A percentile compares a stretch with the other conserved stretches of the same genome.
These are phyloP conservation scores for Colletotrichum tropicicola DNA, from an alignment of 2,329 filamentous ascomycete genomes.

Conservation along the genomic window DNA sequence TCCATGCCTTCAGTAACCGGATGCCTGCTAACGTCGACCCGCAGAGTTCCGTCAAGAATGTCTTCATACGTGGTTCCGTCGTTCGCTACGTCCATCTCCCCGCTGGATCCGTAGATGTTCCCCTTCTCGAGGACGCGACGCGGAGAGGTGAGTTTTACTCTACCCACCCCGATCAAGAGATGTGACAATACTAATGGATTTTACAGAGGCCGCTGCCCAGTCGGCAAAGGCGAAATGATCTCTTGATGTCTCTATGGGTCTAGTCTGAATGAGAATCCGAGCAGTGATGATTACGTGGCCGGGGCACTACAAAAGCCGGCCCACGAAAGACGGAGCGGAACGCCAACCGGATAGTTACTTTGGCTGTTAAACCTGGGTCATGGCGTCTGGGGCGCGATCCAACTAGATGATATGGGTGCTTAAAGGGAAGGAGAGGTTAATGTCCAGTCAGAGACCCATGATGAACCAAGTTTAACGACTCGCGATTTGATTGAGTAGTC, in stretches of 20 bases:
- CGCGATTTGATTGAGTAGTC: neutral
- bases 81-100: slow-evolving; percentile 93
- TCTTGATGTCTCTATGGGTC: neutral
- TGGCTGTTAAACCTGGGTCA: neutral
- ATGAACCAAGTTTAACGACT: neutral
- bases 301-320: slow-evolving; percentile 22
- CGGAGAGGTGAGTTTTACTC: slow-evolving; percentile 71
- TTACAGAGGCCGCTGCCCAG: slow-evolving; percentile 64
- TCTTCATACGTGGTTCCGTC: slow-evolving; percentile 93
- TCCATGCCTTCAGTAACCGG: neutral
- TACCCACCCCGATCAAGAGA: neutral
- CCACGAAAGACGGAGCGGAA: neutral
- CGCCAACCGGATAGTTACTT: neutral
- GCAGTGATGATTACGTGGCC: slow-evolving; percentile 1
- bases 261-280: neutral
- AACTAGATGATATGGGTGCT: neutral
- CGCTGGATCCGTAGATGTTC: slow-evolving; percentile 82
- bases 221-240: slow-evolving; percentile 62
- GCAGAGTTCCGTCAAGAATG: slow-evolving; percentile 85
- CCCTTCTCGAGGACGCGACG: slow-evolving; percentile 89
- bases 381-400: neutral
- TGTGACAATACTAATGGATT: slow-evolving; percentile 13
- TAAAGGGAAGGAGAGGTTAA: neutral
- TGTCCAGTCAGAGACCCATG: slow-evolving; percentile 5
- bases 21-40: neutral